A percentile compares a stretch with the other conserved stretches of the same genome.
phyloP scores from a whole-genome alignment of 2,329 filamentous ascomycete genomes.

The Diaporthe longicolla region DNA sequence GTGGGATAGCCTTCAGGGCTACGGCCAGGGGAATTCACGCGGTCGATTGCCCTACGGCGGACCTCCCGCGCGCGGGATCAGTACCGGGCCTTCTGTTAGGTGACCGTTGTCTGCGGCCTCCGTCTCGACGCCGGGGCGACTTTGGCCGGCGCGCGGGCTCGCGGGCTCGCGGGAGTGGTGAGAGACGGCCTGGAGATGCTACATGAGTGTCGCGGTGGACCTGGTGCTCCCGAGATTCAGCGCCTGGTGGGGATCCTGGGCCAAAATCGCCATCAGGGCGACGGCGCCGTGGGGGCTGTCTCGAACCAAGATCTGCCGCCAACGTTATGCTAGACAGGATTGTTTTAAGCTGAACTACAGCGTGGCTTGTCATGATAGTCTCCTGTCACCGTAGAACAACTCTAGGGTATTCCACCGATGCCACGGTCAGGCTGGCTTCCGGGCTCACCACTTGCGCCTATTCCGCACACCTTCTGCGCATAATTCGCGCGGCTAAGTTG shows the following conservation, averaged over 20 bases:
- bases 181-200: conserved; percentile 10
- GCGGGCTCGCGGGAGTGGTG: neutral
- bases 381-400: conserved; percentile 14
- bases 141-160: neutral
- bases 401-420: neutral
- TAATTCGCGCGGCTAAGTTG: conserved; percentile 13
- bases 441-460: neutral
- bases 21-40: conserved; percentile 9
- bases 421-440: neutral
- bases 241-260: neutral
- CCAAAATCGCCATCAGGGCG: neutral
- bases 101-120: neutral
- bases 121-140: neutral
- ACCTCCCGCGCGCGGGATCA: neutral
- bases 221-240: conserved; percentile 25
- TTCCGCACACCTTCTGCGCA: neutral
- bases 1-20: neutral
- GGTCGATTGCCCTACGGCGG: neutral
- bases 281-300: neutral
- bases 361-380: neutral
- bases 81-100: neutral
- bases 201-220: neutral
- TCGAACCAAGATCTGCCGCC: conserved; percentile 21
- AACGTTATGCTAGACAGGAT: neutral
- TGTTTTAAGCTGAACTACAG: conserved; percentile 27